Evolutionary conservation across 2,329 filamentous ascomycete species (phyloP).

Genomic region (Reticulascus tulasneorum): DNA sequence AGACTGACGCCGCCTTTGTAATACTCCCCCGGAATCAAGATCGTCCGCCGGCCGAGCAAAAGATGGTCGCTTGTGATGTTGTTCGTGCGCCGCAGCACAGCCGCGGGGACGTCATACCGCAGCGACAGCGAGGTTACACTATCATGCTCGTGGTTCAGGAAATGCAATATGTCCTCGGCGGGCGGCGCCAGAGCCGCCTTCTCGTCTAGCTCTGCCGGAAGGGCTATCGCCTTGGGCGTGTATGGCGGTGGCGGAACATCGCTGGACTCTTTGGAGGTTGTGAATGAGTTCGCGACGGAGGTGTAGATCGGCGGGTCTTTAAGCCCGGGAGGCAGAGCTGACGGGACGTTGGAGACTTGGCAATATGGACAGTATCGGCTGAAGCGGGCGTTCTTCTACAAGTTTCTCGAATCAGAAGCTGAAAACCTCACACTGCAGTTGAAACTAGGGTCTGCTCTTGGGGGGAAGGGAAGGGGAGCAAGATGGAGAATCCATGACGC

Average conservation of each 20-base stretch:
- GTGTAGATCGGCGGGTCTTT: conserved; percentile 66
- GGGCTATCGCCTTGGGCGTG: conserved; percentile 16
- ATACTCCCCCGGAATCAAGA: conserved; percentile 67
- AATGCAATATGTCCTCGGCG: conserved; percentile 68
- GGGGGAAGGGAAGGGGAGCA: neutral
- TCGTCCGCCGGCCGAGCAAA: conserved; percentile 62
- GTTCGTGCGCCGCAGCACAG: conserved; percentile 62
- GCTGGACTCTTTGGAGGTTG: conserved; percentile 18
- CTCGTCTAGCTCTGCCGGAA: conserved; percentile 17
- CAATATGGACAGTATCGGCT: conserved; percentile 69
- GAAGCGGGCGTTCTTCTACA: conserved; percentile 63
- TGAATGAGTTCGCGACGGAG: conserved; percentile 20
- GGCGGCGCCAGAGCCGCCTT: conserved; percentile 22
- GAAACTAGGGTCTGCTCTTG: too few species aligned
- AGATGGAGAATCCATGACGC: conserved; percentile 24
- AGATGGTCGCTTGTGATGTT: conserved; percentile 69
- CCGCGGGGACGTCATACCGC: conserved; percentile 64
- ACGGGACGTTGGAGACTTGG: conserved; percentile 62
- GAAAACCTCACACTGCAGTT: too few species aligned
- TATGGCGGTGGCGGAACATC: conserved; percentile 37
- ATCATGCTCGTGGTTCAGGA: conserved; percentile 67
- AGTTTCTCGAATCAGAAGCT: too few species aligned
- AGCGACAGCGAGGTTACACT: conserved; percentile 65
- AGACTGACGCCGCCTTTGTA: conserved; percentile 65
- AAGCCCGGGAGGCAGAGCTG: conserved; percentile 56